phyloP scores from a whole-genome alignment of 768 basidiomycete species.

The Boletus rubescentipes region DNA sequence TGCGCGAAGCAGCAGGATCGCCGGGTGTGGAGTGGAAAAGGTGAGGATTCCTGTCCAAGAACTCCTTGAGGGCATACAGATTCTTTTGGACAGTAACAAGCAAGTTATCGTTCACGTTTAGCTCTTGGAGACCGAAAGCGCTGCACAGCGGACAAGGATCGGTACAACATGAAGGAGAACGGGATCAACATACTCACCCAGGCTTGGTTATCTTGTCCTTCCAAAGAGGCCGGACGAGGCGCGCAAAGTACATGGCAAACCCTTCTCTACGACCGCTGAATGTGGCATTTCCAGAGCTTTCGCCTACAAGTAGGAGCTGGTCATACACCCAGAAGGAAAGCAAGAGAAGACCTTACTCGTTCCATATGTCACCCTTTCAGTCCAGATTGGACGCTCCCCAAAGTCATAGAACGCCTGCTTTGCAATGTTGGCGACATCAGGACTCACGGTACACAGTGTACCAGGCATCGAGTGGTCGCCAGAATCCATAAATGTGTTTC shows the following conservation, averaged over 20 bases:
- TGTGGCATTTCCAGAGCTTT: conserved; percentile 68
- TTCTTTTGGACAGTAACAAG: conserved; percentile 79
- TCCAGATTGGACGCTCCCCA: conserved; percentile 81
- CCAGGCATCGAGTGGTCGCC: conserved; percentile 46
- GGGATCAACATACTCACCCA: conserved; percentile 42
- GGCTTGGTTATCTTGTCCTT: conserved; percentile 69
- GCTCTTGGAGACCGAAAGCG: conserved; percentile 46
- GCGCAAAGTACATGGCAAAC: conserved; percentile 80
- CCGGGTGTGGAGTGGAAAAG: conserved; percentile 81
- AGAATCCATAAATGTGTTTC: conserved; percentile 74
- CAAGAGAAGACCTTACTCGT: conserved; percentile 46
- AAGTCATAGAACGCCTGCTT: conserved; percentile 87
- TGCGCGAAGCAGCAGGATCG: conserved; percentile 58
- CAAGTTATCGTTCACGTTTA: conserved; percentile 59
- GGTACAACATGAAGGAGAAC: background rate
- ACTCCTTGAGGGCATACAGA: conserved; percentile 70
- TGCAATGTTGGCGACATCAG: conserved; percentile 69
- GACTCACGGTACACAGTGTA: conserved; percentile 49
- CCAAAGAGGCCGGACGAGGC: conserved; percentile 88
- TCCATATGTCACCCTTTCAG: conserved; percentile 75
- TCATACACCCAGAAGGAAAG: background rate
- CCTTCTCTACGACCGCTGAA: conserved; percentile 91
- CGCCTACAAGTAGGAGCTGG: conserved; percentile 39
- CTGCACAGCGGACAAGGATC: conserved; percentile 29
- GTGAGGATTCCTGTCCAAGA: conserved; percentile 79